These are phyloP conservation scores for Polyplosphaeria fusca DNA, from an alignment of 495 filamentous ascomycete species.

Conservation along the genomic window DNA sequence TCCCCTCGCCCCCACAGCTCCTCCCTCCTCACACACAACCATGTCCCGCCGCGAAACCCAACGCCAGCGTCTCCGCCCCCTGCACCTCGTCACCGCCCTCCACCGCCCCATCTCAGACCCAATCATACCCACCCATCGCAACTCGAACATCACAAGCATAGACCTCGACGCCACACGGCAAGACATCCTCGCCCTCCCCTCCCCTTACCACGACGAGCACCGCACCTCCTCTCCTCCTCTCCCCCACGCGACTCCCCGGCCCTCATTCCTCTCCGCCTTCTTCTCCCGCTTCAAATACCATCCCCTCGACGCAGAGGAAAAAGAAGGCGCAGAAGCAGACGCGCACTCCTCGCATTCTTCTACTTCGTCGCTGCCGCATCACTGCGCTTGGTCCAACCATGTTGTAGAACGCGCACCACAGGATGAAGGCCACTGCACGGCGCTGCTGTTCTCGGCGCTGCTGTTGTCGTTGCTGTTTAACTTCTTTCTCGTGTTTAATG, in stretches of 20 bases:
- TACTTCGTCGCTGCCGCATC: no score
- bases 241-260: background rate
- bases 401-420: no score
- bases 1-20: no score
- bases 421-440: background rate
- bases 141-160: background rate
- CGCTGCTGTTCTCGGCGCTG: conserved; percentile 2
- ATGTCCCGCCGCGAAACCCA: no score
- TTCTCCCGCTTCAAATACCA: background rate
- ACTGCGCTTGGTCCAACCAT: no score
- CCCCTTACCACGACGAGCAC: background rate
- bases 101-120: background rate
- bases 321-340: background rate
- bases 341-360: no score
- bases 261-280: background rate
- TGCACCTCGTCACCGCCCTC: background rate
- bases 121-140: background rate
- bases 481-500: conserved; percentile 20
- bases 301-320: background rate
- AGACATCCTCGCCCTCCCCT: background rate
- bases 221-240: background rate
- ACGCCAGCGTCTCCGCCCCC: background rate
- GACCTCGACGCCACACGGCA: background rate
- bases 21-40: no score
- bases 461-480: conserved; percentile 21